phyloP scores from a whole-genome alignment of 2,329 filamentous ascomycete species.

The Penicillium paneum region DNA sequence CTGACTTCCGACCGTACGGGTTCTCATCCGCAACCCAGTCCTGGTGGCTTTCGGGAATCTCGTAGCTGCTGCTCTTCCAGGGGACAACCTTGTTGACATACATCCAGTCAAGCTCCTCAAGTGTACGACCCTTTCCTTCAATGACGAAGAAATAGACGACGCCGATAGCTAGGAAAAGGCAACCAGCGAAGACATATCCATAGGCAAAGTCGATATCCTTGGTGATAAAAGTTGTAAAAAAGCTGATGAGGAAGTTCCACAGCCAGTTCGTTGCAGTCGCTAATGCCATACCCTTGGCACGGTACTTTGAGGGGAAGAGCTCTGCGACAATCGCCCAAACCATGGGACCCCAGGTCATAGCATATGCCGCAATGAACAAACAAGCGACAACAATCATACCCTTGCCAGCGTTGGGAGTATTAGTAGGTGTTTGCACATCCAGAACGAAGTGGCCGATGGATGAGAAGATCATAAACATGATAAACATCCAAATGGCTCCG shows the following conservation, averaged over 20 bases:
- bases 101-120: slow-evolving; percentile 75
- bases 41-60: slow-evolving; percentile 25
- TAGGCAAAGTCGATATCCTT: slow-evolving; percentile 68
- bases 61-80: slow-evolving; percentile 55
- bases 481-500: slow-evolving; percentile 64
- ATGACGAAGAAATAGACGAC: slow-evolving; percentile 73
- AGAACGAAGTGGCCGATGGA: slow-evolving; percentile 51
- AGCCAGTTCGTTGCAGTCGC: slow-evolving; percentile 75
- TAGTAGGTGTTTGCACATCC: slow-evolving; percentile 38
- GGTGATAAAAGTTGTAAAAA: slow-evolving; percentile 77
- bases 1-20: slow-evolving; percentile 23
- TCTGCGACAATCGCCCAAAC: slow-evolving; percentile 49
- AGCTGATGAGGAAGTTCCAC: slow-evolving; percentile 70
- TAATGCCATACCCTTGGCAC: slow-evolving; percentile 75
- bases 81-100: slow-evolving; percentile 62
- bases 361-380: slow-evolving; percentile 69
- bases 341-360: slow-evolving; percentile 65
- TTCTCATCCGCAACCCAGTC: slow-evolving; percentile 19
- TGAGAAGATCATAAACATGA: slow-evolving; percentile 64
- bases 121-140: slow-evolving; percentile 64
- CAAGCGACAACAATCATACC: slow-evolving; percentile 70
- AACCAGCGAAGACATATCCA: slow-evolving; percentile 73
- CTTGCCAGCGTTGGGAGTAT: slow-evolving; percentile 53
- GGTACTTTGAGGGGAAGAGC: slow-evolving; percentile 46
- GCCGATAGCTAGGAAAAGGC: slow-evolving; percentile 60